Evolutionary conservation across 305 asterid genomes (phyloP).

Genomic region (Solanum hybrid): DNA sequence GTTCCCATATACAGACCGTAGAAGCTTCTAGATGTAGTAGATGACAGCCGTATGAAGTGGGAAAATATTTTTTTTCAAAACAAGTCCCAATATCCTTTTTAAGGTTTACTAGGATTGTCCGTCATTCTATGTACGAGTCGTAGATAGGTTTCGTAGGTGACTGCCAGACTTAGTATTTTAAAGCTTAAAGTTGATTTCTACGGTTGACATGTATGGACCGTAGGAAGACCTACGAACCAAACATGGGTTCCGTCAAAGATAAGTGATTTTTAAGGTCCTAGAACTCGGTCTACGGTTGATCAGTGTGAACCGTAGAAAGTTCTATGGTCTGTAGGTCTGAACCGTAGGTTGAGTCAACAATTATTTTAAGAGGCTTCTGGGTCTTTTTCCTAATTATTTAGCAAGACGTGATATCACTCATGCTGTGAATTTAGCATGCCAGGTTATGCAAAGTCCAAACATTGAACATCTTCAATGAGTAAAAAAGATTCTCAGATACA

Average conservation of each 20-base stretch:
- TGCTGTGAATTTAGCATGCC: neutral
- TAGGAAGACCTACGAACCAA: neutral
- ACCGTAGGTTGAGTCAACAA: neutral
- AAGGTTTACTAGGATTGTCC: neutral
- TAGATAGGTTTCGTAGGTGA: neutral
- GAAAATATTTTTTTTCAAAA: too few species aligned
- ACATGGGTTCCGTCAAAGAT: neutral
- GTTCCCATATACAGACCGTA: neutral
- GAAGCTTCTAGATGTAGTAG: neutral
- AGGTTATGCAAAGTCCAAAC: neutral
- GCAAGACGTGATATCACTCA: too few species aligned
- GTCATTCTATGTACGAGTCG: neutral
- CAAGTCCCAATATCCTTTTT: neutral
- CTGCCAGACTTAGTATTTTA: neutral
- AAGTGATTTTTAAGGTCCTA: neutral
- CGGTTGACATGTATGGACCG: too few species aligned
- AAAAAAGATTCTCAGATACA: neutral
- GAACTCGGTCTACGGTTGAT: too few species aligned
- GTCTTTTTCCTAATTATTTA: neutral
- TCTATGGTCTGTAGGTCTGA: neutral
- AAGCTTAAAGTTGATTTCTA: neutral
- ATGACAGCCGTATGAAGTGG: neutral
- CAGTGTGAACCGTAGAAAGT: neutral
- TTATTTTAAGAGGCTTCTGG: neutral
- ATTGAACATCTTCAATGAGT: neutral